Percentiles rank a stretch among this genome's conserved stretches.
These are phyloP conservation scores for Mycena alexandri DNA, from an alignment of 768 basidiomycete genomes.

Conservation along the genomic window DNA sequence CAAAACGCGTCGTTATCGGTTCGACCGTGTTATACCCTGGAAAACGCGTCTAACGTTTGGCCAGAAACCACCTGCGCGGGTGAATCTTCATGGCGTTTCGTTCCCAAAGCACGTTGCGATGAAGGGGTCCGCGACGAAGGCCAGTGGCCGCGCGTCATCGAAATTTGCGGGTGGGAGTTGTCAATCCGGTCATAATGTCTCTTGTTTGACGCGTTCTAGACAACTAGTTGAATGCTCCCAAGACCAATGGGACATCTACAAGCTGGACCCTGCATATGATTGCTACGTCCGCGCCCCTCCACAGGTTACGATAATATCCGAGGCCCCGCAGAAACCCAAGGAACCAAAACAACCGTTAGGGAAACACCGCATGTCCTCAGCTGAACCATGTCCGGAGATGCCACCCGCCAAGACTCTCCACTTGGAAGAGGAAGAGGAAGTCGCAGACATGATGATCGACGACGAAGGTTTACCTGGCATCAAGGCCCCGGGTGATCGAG, in stretches of 20 bases:
- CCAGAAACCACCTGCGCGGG: slow-evolving; percentile 65
- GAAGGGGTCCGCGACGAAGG: slow-evolving; percentile 76
- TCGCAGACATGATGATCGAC: slow-evolving; percentile 64
- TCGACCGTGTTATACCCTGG: background rate
- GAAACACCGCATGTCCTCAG: slow-evolving; percentile 38
- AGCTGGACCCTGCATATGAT: slow-evolving; percentile 80
- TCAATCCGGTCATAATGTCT: slow-evolving; percentile 11
- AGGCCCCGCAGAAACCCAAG: slow-evolving; percentile 37
- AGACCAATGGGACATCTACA: slow-evolving; percentile 91
- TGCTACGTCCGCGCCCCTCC: slow-evolving; percentile 67
- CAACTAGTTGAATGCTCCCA: slow-evolving; percentile 66
- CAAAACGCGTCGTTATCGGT: slow-evolving; percentile 80
- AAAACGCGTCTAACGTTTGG: background rate
- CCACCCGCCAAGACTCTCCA: slow-evolving; percentile 41
- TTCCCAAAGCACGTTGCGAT: slow-evolving; percentile 74
- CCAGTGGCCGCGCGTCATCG: slow-evolving; percentile 73
- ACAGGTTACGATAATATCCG: slow-evolving; percentile 50
- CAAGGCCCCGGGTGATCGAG: slow-evolving; percentile 36
- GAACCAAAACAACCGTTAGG: slow-evolving; percentile 41
- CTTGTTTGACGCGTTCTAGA: slow-evolving; percentile 48
- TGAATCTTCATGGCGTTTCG: slow-evolving; percentile 78
- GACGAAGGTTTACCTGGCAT: slow-evolving; percentile 43
- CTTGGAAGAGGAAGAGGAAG: slow-evolving; percentile 55
- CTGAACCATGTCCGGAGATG: slow-evolving; percentile 40
- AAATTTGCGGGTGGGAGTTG: slow-evolving; percentile 75